These are phyloP conservation scores for Coemansia sp. DNA, from an alignment of 192 early-diverging fungal species.

Conservation along the genomic window DNA sequence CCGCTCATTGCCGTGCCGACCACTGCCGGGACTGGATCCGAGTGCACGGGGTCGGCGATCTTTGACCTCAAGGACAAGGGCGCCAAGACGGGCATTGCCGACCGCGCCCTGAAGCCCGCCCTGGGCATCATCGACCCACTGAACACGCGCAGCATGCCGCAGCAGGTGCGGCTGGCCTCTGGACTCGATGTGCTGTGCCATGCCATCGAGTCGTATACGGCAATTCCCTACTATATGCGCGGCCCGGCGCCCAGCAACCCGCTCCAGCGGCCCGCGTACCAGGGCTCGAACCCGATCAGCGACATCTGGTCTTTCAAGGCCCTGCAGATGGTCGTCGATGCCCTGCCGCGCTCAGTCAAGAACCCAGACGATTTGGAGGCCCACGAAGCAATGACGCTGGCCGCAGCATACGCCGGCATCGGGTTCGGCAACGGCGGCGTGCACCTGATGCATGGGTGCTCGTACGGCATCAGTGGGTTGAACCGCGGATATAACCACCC, in stretches of 20 bases:
- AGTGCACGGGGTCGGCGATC: constrained; percentile 90
- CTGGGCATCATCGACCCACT: constrained; percentile 84
- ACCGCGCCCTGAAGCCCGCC: constrained; percentile 73
- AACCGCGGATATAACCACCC: constrained; percentile 77
- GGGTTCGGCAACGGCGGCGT: constrained; percentile 87
- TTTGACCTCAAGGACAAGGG: constrained; percentile 79
- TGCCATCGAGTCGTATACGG: constrained; percentile 87
- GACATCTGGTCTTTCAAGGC: constrained; percentile 84
- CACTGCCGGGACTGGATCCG: constrained; percentile 72
- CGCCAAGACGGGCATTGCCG: constrained; percentile 88
- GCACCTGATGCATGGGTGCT: constrained; percentile 79
- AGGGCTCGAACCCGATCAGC: constrained; percentile 88
- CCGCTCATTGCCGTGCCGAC: constrained; percentile 75
- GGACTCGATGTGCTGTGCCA: constrained; percentile 90
- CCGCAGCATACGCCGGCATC: constrained; percentile 85
- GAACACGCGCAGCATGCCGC: constrained; percentile 82
- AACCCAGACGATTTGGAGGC: constrained; percentile 62
- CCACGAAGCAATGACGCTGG: constrained; percentile 81
- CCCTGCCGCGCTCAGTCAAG: constrained; percentile 66
- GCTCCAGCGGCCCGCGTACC: constrained; percentile 79
- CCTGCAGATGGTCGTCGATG: constrained; percentile 72
- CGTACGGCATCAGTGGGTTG: constrained; percentile 80
- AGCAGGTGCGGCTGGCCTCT: constrained; percentile 75
- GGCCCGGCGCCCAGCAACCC: constrained; percentile 75
- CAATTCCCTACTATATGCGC: constrained; percentile 74